Evolutionary conservation across 1,284 basidiomycete species (phyloP).

Genomic region (Sporisorium graminicola): DNA sequence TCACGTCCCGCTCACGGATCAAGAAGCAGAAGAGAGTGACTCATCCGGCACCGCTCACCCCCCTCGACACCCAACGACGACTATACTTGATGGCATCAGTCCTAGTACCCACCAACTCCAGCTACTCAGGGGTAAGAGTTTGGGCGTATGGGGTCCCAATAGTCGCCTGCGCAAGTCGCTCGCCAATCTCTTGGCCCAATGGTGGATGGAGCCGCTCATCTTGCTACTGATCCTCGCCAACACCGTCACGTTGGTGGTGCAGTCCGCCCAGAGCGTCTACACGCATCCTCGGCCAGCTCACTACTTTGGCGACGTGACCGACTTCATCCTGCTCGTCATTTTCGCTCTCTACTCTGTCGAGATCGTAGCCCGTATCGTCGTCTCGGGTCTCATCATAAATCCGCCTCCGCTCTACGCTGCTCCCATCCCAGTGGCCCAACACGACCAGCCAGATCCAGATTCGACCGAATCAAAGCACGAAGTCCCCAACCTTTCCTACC

Average conservation of each 20-base stretch:
- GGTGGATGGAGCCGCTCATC: slow-evolving; percentile 88
- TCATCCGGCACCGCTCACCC: slow-evolving; percentile 24
- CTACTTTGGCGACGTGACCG: slow-evolving; percentile 90
- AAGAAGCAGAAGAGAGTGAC: slow-evolving; percentile 48
- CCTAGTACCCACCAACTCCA: slow-evolving; percentile 33
- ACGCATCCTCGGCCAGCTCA: slow-evolving; percentile 73
- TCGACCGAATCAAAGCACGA: slow-evolving; percentile 10
- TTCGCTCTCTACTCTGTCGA: slow-evolving; percentile 93
- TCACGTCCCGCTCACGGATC: slow-evolving; percentile 49
- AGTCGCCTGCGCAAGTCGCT: slow-evolving; percentile 50
- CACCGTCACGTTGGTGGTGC: slow-evolving; percentile 84
- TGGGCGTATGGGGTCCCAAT: slow-evolving; percentile 80
- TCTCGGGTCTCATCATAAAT: slow-evolving; percentile 90
- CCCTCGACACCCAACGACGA: neutral
- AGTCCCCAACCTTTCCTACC: slow-evolving; percentile 12
- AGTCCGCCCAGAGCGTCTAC: slow-evolving; percentile 76
- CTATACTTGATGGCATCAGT: neutral
- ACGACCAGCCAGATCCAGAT: neutral
- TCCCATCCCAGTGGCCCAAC: slow-evolving; percentile 8
- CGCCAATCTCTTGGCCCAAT: slow-evolving; percentile 67
- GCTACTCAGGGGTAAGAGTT: slow-evolving; percentile 79
- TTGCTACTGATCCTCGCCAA: slow-evolving; percentile 86
- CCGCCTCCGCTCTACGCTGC: slow-evolving; percentile 72
- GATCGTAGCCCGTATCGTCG: slow-evolving; percentile 86
- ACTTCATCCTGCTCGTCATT: slow-evolving; percentile 83